Percentiles rank a stretch among this genome's conserved stretches.
Evolutionary conservation across 2,329 filamentous ascomycete species (phyloP).

Genomic region (Raffaelea deltoideospora): DNA sequence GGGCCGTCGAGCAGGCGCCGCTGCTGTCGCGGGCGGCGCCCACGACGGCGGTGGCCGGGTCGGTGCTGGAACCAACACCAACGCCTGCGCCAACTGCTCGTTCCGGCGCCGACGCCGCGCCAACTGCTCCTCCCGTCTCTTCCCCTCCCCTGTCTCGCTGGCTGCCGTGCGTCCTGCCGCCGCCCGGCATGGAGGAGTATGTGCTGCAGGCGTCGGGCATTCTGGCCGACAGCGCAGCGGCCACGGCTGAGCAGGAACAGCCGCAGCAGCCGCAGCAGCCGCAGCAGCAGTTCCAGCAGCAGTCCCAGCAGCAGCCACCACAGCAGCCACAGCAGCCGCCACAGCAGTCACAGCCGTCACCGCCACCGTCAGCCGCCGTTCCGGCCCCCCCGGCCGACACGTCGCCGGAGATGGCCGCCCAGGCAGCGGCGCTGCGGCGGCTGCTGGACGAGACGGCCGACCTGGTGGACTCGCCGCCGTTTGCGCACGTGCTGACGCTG

Average conservation of each 20-base stretch:
- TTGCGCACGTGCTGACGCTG: slow-evolving; percentile 70
- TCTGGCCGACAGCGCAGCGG: slow-evolving; percentile 33
- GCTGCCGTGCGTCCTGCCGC: slow-evolving; percentile 73
- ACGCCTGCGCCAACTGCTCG: slow-evolving; percentile 15
- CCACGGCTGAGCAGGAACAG: slow-evolving; percentile 14
- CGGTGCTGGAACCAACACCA: neutral
- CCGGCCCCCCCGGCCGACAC: too few relatives aligned
- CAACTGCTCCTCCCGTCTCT: neutral
- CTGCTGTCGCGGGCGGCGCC: slow-evolving; percentile 6
- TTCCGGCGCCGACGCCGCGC: neutral
- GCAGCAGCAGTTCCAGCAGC: neutral
- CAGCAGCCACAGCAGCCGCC: slow-evolving; percentile 15
- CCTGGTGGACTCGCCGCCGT: slow-evolving; percentile 84
- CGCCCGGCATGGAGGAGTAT: slow-evolving; percentile 60
- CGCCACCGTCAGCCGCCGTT: too few relatives aligned
- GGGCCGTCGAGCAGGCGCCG: slow-evolving; percentile 52
- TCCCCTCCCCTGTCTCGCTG: slow-evolving; percentile 31
- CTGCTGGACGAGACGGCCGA: slow-evolving; percentile 93
- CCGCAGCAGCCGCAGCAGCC: slow-evolving; percentile 2
- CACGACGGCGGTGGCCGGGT: slow-evolving; percentile 18
- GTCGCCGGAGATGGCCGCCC: slow-evolving; percentile 7
- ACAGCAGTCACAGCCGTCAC: too few relatives aligned
- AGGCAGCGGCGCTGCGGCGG: slow-evolving; percentile 49
- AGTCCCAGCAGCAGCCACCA: neutral
- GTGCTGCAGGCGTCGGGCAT: slow-evolving; percentile 82